phyloP scores from a whole-genome alignment of 2,329 filamentous ascomycete species.

The Fusarium lateritium region DNA sequence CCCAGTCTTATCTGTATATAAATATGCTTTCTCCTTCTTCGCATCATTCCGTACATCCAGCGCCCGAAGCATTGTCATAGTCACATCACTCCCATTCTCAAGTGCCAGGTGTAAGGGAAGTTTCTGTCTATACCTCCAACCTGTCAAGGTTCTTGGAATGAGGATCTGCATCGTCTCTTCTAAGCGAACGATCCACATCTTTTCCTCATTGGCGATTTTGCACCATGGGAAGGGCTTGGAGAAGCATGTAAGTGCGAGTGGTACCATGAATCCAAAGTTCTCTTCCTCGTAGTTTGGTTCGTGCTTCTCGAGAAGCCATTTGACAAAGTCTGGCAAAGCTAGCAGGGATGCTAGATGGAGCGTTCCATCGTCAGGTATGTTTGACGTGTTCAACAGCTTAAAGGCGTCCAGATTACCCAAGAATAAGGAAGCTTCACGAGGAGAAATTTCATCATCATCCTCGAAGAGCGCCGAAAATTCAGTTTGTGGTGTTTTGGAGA shows the following conservation, averaged over 20 bases:
- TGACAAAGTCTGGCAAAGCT: slow-evolving; percentile 13
- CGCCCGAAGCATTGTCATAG: slow-evolving; percentile 11
- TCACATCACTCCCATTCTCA: slow-evolving; percentile 18
- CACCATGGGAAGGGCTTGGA: slow-evolving; percentile 24
- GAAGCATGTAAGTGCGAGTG: slow-evolving; percentile 8
- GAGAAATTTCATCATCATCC: slow-evolving; percentile 24
- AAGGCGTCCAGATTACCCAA: slow-evolving; percentile 23
- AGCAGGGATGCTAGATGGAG: slow-evolving; percentile 28
- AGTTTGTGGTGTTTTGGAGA: slow-evolving; percentile 6
- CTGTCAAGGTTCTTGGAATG: slow-evolving; percentile 1
- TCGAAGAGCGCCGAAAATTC: slow-evolving; percentile 26
- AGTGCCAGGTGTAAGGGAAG: slow-evolving; percentile 19
- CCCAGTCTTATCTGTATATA: slow-evolving; percentile 23
- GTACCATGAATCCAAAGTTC: slow-evolving; percentile 33
- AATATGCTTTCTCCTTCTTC: slow-evolving; percentile 9
- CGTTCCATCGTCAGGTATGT: slow-evolving; percentile 1
- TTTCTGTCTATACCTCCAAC: slow-evolving; percentile 21
- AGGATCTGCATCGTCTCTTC: slow-evolving; percentile 24
- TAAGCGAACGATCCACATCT: slow-evolving; percentile 6
- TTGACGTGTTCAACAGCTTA: neutral
- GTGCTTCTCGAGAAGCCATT: slow-evolving; percentile 18
- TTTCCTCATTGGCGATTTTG: slow-evolving; percentile 22
- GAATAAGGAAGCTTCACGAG: slow-evolving; percentile 21
- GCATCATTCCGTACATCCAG: neutral
- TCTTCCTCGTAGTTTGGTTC: slow-evolving; percentile 29